A percentile compares a stretch with the other conserved stretches of the same genome.
phyloP scores from a whole-genome alignment of 441 rosid genomes.

The Corymbia calophylla region DNA sequence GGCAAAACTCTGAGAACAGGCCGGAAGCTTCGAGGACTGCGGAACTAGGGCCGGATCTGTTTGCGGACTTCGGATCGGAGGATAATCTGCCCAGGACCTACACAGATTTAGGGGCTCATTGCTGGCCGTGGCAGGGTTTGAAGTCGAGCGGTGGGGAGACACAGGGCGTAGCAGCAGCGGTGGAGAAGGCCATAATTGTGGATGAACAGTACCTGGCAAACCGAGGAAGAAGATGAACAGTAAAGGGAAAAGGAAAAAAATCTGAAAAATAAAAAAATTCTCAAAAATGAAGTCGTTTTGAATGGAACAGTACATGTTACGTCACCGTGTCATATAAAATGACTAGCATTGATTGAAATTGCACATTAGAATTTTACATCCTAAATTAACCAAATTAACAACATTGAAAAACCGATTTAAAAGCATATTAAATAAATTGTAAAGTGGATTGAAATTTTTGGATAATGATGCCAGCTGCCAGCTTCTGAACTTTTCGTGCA shows the following conservation, averaged over 20 bases:
- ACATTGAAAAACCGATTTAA: neutral
- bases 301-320: neutral
- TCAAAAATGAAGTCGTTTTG: neutral
- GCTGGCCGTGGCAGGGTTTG: neutral
- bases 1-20: neutral
- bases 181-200: neutral
- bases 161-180: neutral
- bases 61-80: neutral
- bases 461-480: neutral
- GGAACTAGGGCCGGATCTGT: neutral
- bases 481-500: neutral
- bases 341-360: accelerated
- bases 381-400: too few species aligned
- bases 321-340: accelerated
- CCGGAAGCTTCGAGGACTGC: neutral
- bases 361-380: too few species aligned
- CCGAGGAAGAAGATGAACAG: neutral
- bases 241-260: too few species aligned
- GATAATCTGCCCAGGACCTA: neutral
- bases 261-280: neutral
- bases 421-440: neutral
- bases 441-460: neutral
- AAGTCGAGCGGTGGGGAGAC: neutral
- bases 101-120: neutral
- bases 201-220: neutral